Conservation (phyloP, 2,329 filamentous ascomycete species). For the Fonsecaea pugnacius region DNA sequence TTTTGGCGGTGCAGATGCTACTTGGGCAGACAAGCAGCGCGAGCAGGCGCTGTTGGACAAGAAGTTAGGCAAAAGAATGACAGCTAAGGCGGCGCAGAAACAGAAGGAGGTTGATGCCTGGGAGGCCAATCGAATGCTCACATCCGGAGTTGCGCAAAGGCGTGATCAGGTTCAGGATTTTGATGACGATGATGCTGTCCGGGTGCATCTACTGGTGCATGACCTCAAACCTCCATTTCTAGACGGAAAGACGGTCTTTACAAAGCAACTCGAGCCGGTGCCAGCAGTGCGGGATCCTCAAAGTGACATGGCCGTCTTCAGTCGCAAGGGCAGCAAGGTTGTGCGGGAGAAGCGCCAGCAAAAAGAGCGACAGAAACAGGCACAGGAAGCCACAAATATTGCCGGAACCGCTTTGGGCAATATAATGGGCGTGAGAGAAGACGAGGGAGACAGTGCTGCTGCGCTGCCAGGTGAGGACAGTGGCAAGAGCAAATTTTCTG, state of each 20-base stretch:
- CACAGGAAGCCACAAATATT: constrained; percentile 90
- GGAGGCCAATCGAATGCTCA: constrained; percentile 98
- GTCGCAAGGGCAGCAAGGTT: constrained; percentile 89
- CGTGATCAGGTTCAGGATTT: constrained; percentile 81
- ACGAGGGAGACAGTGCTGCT: constrained; percentile 81
- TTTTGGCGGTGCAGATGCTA: constrained; percentile 75
- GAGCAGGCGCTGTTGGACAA: constrained; percentile 78
- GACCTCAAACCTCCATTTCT: constrained; percentile 93
- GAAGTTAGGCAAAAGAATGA: constrained; percentile 73
- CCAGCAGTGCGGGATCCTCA: constrained; percentile 90
- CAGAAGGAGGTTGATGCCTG: constrained; percentile 96
- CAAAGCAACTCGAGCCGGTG: constrained; percentile 93
- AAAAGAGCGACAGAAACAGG: constrained; percentile 89
- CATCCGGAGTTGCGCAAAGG: constrained; percentile 90
- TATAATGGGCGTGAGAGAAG: constrained; percentile 92
- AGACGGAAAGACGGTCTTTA: constrained; percentile 93
- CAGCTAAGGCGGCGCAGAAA: constrained; percentile 77
- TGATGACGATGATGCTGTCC: constrained; percentile 85
- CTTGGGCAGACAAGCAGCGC: constrained; percentile 74
- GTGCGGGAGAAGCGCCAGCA: constrained; percentile 91
- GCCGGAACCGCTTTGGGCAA: constrained; percentile 92
- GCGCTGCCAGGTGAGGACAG: constrained; percentile 75
- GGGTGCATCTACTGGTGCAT: constrained; percentile 89
- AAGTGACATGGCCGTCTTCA: constrained; percentile 99
- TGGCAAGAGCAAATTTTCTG: constrained; percentile 76